Base-by-base conservation (phyloP, 164 flowering plant species). In the Vitis rupestris region DNA sequence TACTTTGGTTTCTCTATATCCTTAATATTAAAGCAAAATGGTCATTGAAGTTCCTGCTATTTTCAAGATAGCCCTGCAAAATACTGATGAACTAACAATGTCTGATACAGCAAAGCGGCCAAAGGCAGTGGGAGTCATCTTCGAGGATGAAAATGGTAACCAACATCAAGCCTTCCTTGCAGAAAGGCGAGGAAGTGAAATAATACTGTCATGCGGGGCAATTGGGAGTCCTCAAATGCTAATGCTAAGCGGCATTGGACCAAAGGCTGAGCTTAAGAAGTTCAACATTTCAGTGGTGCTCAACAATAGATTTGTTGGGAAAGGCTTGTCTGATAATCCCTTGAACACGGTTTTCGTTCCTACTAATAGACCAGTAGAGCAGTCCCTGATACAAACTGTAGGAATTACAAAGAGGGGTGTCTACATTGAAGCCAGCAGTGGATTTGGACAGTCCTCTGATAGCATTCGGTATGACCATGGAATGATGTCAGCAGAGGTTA, bases 241-340 rank as follows among this genome's bases (percentile, higher is more conserved):
- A 17, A 57, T 89, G 72, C 81, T 96, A 2, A 96, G 99, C 65
- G 99, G 99, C 0, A 81, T 96, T 29, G 99, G 98, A 61, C 93
- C 99, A 0, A 66, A 66, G 57, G 53, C 63, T 4, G 93, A 91
- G 12, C 88, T 96, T 9, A 51, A 82, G 53, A 86, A 78, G 75
- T 65, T 84, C 81, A 86, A 85, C 69, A 88, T 96, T 12, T 47
- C 91, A 0, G 81, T 83, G 48, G 87, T 90, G 10, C 84, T 80
- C 10, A 67, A 81, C 50, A 92, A 91, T 63, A 68, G 82, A 23
- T 81, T 72, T 68, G 97, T 96, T 4, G 99, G 99, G 16, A 78
- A 89, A 72, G 92, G 85, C 58, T 89, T 96, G 97, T 79, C 86
- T 4, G 98, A 96, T 68, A 96, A 96, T 58, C 99, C 99, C 19